Evolutionary conservation across 345 rosid genomes (phyloP).

Genomic region (Erucastrum elatum): DNA sequence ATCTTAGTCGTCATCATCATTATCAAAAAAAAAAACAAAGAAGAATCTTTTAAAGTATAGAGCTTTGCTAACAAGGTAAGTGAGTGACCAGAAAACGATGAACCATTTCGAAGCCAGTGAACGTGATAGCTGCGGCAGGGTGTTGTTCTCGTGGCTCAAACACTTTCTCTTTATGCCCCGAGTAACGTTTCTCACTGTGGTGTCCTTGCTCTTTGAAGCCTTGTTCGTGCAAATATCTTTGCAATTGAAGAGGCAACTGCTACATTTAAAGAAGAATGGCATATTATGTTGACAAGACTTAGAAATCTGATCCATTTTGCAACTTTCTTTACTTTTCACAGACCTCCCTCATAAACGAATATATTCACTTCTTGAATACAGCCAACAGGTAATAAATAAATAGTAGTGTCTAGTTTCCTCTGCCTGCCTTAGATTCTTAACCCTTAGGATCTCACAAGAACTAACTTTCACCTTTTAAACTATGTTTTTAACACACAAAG

Average conservation of each 20-base stretch:
- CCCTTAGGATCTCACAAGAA: not conserved
- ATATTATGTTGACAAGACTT: not conserved
- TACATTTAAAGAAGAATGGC: slow-evolving; percentile 38
- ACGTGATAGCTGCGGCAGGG: slow-evolving; percentile 88
- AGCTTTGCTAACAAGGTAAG: slow-evolving; percentile 56
- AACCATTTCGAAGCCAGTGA: slow-evolving; percentile 95
- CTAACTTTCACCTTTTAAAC: slow-evolving; percentile 24
- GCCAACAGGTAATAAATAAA: slow-evolving; percentile 59
- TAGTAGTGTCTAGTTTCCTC: not conserved
- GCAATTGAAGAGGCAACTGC: slow-evolving; percentile 89
- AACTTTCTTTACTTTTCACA: slow-evolving; percentile 33
- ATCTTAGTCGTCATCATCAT: slow-evolving; percentile 32
- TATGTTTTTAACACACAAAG: slow-evolving; percentile 48
- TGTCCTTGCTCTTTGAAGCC: slow-evolving; percentile 89
- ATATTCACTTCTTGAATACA: slow-evolving; percentile 62
- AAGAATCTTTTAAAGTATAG: slow-evolving; percentile 13
- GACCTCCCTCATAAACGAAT: slow-evolving; percentile 64
- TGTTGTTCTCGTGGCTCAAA: slow-evolving; percentile 59
- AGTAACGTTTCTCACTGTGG: slow-evolving; percentile 71
- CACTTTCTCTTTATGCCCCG: slow-evolving; percentile 71
- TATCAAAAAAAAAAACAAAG: not conserved
- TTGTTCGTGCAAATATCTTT: slow-evolving; percentile 82
- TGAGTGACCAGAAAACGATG: slow-evolving; percentile 63
- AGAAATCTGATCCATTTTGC: slow-evolving; percentile 11
- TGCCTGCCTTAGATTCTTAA: not conserved